Evolutionary conservation across 1,139 yeast genomes (phyloP), one percentile per base, ranked within the genome.

Genomic region (Yamadazyma diospyri): DNA sequence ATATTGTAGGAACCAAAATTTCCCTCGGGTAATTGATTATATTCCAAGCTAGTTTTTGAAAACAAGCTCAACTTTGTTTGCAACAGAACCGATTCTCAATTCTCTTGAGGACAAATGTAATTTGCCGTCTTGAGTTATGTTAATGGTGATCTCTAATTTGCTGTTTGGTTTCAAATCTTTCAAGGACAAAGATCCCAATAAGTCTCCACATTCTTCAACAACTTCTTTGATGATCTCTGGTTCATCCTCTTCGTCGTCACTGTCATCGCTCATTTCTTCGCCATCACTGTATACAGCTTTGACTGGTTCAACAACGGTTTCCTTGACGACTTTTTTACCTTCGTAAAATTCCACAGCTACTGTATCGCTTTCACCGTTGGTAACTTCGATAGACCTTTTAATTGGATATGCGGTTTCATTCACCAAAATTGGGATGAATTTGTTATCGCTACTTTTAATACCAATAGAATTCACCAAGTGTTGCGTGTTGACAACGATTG

Each of bases 371-470:
- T 59, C 69, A 39, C 82, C 82, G 48, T 81, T 79, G 45, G 77
- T 69, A 42, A 89, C 72, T 37, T 76, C 69, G 40, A 84, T 51
- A 17, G 88, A 67, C 64, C 82, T 86, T 64, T 88, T 85, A 56
- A 86, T 84, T 46, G 99, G 99, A 61, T 81, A 79, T 21, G 97
- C 87, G 36, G 98, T 86, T 66, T 88, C 94, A 32, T 81, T 76
- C 40, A 84, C 81, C 40, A 92, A 68, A 30, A 92, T 69, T 30
- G 94, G 78, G 36, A 77, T 73, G 57, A 88, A 85, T 41, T 72
- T 72, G 46, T 88, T 92, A 35, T 76, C 75, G 30, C 78, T 79
- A 48, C 79, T 81, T 58, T 81, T 76, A 47, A 89, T 66, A 61
- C 98, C 99, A 55, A 92, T 81, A 35, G 97, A 81, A 57, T 82